Base-by-base conservation (phyloP, 768 basidiomycete genomes). In the Lyophyllum semitale region DNA sequence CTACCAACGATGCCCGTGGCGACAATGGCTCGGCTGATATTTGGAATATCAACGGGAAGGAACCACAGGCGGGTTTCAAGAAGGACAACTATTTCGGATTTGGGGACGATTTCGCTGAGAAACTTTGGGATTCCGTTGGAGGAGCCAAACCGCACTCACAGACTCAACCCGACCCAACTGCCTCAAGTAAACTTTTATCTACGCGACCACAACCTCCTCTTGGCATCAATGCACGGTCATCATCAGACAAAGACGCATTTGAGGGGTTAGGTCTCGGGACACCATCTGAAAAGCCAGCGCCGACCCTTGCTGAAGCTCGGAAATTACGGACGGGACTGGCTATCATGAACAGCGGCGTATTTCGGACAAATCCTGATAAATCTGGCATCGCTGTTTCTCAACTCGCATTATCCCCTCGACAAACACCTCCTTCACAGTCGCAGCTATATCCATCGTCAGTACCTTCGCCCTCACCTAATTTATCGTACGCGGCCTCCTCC, bases 251-350 rank as follows among this genome's bases (percentile, higher is more conserved):
- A 59, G 91, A 93, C 64, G 92, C 91, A 4, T 93, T 93, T 58
- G 88, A 89, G 32, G 91, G 88, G 11, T 72, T 93, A 43, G 89
- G 84, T 8, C 66, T 88, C 20, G 68, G 71, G 54, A 64, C 70
- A 26, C 68, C 77, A n/a, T 62, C 70, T 25, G 75, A 73, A 22
- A 76, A 74, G 48, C 74, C 82, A 3, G 75, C 81, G 18, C 87
- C 85, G 18, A 92, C 91, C 2, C 75, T 93, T 4, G 91, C 84
- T 11, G 90, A 92, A 65, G 90, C 88, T 30, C 77, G 88, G 40
- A 86, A 85, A 65, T 66, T 87, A 52, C 78, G 88, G 48, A 90
- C 89, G 12, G 89, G 89, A 7, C 63, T 89, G 37, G 88, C 85
- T n/a, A 74, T 77, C 25, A 77, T 78, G 68, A 74, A 74, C 49